A percentile compares a stretch with the other conserved stretches of the same genome.
Evolutionary conservation across 208 protist species (phyloP).

Genomic region (Zelonia costaricensis): DNA sequence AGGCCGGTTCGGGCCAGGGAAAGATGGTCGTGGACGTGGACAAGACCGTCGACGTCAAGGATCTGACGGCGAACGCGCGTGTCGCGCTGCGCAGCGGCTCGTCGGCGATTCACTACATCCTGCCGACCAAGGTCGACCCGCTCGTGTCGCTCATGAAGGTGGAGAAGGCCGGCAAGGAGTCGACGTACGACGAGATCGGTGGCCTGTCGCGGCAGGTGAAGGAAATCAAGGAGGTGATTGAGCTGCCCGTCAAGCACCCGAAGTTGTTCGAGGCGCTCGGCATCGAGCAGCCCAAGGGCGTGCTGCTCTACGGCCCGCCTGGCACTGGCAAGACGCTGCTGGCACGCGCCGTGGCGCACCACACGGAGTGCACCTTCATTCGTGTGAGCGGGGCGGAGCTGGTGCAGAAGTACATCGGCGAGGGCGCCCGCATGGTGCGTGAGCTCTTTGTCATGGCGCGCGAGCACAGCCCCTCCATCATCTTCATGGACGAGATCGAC

Average conservation of each 20-base stretch:
- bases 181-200: constrained; percentile 99
- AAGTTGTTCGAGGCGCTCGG: constrained; percentile 99
- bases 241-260: constrained; percentile 95
- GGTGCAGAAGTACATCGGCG: constrained; percentile 99
- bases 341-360: constrained; percentile 98
- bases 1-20: constrained; percentile 93
- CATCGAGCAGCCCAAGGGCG: constrained; percentile 99
- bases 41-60: constrained; percentile 93
- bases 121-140: constrained; percentile 99
- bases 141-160: constrained; percentile 99
- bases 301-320: constrained; percentile 98
- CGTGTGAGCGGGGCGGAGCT: constrained; percentile 99
- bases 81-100: constrained; percentile 98
- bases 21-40: constrained; percentile 99
- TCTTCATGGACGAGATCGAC: constrained; percentile 99
- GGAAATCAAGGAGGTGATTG: constrained; percentile 91
- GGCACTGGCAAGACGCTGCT: constrained; percentile 98
- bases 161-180: constrained; percentile 99
- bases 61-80: constrained; percentile 95
- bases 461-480: constrained; percentile 99
- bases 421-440: constrained; percentile 99
- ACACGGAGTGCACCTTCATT: constrained; percentile 99
- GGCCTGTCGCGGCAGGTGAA: constrained; percentile 99
- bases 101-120: constrained; percentile 98
- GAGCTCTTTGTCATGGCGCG: constrained; percentile 99